Percentiles rank a stretch among this genome's conserved stretches.
Evolutionary conservation across 192 early-diverging fungal species (phyloP).

Genomic region (Backusella circina): DNA sequence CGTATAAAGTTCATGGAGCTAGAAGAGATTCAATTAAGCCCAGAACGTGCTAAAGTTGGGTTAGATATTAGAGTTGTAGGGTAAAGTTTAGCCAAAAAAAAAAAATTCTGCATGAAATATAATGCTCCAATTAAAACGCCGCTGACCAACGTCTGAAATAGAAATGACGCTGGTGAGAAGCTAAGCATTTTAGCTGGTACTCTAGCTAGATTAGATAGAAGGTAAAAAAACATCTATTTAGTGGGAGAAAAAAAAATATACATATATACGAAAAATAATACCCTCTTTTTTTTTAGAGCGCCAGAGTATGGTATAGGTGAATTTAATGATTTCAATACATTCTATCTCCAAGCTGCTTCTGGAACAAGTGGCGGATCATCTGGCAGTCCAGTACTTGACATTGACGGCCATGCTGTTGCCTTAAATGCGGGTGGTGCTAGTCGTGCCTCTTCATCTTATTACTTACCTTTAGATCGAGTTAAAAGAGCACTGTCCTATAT

Average conservation of each 20-base stretch:
- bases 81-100: constrained; percentile 14
- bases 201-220: constrained; percentile 68
- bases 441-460: constrained; percentile 68
- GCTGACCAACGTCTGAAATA: background rate
- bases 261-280: too few relatives aligned
- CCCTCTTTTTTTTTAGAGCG: constrained; percentile 43
- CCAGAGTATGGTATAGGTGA: constrained; percentile 66
- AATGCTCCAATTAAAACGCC: background rate
- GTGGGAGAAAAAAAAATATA: background rate
- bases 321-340: constrained; percentile 81
- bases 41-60: constrained; percentile 68
- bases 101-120: background rate
- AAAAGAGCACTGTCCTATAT: constrained; percentile 60
- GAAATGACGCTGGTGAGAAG: constrained; percentile 78
- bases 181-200: constrained; percentile 73
- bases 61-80: constrained; percentile 77
- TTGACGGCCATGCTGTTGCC: constrained; percentile 72
- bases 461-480: constrained; percentile 73
- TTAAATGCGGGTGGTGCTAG: constrained; percentile 72
- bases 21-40: constrained; percentile 61
- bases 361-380: constrained; percentile 74
- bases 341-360: constrained; percentile 76
- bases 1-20: constrained; percentile 70
- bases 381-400: constrained; percentile 75
- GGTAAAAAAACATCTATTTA: constrained; percentile 14